Base-by-base conservation (phyloP, 163 green algal genomes). In the Prototheca wickerhamii region DNA sequence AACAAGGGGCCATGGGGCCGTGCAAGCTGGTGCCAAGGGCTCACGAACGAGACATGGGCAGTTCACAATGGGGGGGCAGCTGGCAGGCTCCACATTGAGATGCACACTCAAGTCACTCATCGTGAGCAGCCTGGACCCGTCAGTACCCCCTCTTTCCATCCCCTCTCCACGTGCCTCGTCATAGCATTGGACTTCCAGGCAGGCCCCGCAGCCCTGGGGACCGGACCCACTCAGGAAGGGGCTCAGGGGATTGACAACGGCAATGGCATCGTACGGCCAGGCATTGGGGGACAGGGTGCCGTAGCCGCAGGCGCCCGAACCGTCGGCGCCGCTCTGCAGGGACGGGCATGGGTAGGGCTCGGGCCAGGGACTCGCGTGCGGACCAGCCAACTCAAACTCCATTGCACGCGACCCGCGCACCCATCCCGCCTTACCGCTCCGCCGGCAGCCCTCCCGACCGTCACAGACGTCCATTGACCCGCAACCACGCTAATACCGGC, bases 101-200 rank as follows among this genome's bases (percentile, higher is more conserved):
- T n/a, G n/a, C n/a, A n/a, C n/a, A n/a, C n/a, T n/a, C n/a, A n/a
- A n/a, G n/a, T n/a, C n/a, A n/a, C n/a, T n/a, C n/a, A n/a, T n/a
- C n/a, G n/a, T n/a, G n/a, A n/a, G n/a, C n/a, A n/a, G n/a, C n/a
- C n/a, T n/a, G n/a, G n/a, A n/a, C n/a, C n/a, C n/a, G n/a, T n/a
- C n/a, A n/a, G n/a, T n/a, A n/a, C n/a, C n/a, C n/a, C n/a, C n/a
- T n/a, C n/a, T n/a, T n/a, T 46, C 15, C 40, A 46, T 46, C 10
- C 10, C 10, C 10, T 23, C 40, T 10, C 10, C 40, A 18, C 55
- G 28, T 20, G 46, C n/a, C 4, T 53, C 10, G 7, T 67, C 59
- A 6, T 30, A 44, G 40, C 66, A 72, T 35, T 72, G 50, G 29
- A 72, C 59, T 31, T 72, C 51, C 37, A 72, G 51, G 40, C 66